phyloP scores from a whole-genome alignment of 2,329 filamentous ascomycete species.

The Xylaria digitata region DNA sequence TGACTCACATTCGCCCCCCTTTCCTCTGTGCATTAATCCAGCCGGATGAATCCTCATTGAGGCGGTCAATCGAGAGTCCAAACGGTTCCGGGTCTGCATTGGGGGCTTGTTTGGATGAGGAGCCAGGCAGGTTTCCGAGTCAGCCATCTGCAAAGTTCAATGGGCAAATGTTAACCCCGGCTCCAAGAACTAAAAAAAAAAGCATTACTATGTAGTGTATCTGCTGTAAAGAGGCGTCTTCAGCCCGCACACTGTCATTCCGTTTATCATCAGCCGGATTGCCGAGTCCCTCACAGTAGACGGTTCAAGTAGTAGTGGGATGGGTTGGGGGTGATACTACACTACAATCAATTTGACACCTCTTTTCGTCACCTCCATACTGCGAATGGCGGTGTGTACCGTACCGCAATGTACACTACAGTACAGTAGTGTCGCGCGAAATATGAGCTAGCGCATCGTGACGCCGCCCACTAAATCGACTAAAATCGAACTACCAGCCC shows the following conservation, averaged over 20 bases:
- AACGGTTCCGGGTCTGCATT: slow-evolving; percentile 8
- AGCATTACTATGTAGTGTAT: too few species aligned
- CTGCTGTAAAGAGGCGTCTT: slow-evolving; percentile 4
- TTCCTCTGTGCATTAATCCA: slow-evolving; percentile 1
- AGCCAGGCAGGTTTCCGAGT: not conserved
- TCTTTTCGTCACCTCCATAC: slow-evolving; percentile 20
- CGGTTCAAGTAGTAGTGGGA: slow-evolving; percentile 20
- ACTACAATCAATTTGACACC: slow-evolving; percentile 30
- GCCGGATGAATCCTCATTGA: slow-evolving; percentile 19
- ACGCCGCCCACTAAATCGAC: slow-evolving; percentile 19
- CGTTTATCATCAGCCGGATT: slow-evolving; percentile 24
- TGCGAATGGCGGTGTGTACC: slow-evolving; percentile 34
- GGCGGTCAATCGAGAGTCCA: slow-evolving; percentile 25
- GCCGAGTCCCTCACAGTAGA: slow-evolving; percentile 17
- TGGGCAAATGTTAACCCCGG: slow-evolving; percentile 6
- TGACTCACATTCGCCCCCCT: not conserved
- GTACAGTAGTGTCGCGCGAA: slow-evolving; percentile 14
- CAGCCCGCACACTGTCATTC: slow-evolving; percentile 13
- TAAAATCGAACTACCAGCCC: slow-evolving; percentile 14
- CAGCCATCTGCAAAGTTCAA: slow-evolving; percentile 8
- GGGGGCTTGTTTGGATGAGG: not conserved
- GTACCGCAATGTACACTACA: not conserved
- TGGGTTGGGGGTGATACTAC: slow-evolving; percentile 35
- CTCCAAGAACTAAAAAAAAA: not conserved
- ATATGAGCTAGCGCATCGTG: slow-evolving; percentile 24